phyloP scores from a whole-genome alignment of 352 stramenopile species.

The Blastocystis sp. region DNA sequence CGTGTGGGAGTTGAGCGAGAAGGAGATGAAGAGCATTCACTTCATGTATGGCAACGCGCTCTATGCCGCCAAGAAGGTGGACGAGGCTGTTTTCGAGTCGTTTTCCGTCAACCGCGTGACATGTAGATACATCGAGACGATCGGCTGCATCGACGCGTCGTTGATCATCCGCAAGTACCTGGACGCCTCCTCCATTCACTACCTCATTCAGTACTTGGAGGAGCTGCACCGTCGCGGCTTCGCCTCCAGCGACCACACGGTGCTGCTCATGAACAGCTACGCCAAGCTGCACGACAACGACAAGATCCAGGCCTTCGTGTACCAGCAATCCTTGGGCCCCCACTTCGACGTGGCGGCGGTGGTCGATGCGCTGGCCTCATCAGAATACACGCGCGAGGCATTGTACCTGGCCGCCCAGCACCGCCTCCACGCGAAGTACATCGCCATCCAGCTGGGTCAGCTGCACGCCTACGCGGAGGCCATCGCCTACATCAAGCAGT shows the following conservation, averaged over 20 bases:
- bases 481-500: slow-evolving; percentile 80
- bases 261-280: slow-evolving; percentile 87
- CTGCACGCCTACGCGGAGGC: slow-evolving; percentile 81
- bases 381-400: slow-evolving; percentile 83
- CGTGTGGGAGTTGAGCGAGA: slow-evolving; percentile 16
- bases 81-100: slow-evolving; percentile 85
- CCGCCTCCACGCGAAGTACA: slow-evolving; percentile 84
- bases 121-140: slow-evolving; percentile 76
- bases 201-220: slow-evolving; percentile 92
- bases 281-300: slow-evolving; percentile 78
- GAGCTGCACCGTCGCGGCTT: slow-evolving; percentile 80
- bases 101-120: not conserved
- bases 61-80: slow-evolving; percentile 92
- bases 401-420: slow-evolving; percentile 80
- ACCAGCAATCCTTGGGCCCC: slow-evolving; percentile 78
- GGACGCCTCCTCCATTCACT: slow-evolving; percentile 90
- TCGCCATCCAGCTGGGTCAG: slow-evolving; percentile 86
- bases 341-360: slow-evolving; percentile 85
- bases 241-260: slow-evolving; percentile 85
- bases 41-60: slow-evolving; percentile 88
- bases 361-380: slow-evolving; percentile 84
- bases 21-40: slow-evolving; percentile 78
- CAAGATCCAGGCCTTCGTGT: slow-evolving; percentile 86
- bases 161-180: slow-evolving; percentile 96
- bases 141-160: slow-evolving; percentile 87